Base-by-base conservation (phyloP, 371 early-diverging fungal species). In the Mortierella sp. region DNA sequence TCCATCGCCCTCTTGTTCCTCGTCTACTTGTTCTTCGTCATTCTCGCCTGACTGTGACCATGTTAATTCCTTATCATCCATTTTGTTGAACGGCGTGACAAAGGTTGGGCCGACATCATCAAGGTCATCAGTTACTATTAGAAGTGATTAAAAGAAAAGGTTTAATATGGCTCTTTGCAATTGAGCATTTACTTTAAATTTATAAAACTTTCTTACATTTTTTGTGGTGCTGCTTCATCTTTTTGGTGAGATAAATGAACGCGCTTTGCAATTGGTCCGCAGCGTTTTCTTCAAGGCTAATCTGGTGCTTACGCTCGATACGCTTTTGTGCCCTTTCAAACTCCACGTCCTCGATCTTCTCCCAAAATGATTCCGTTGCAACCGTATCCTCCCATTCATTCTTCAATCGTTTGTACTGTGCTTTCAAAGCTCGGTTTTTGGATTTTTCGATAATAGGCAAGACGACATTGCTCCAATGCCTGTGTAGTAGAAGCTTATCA, bases 401-500 rank as follows among this genome's bases (percentile, higher is more conserved):
- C 32, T 58, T 58, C 33, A 67, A 19, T 28, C 67, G 32, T n/a
- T 67, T 67, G 32, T 58, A 45, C 59, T 67, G 48, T 32, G 50
- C 47, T 33, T 59, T 58, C 3, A 59, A 53, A 41, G 24, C 40
- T 58, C 33, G 41, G 21, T 67, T 21, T 57, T 59, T 45, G 47
- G 40, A 58, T 16, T 67, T 58, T n/a, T 67, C 67, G 43, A 67
- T 45, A 32, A 58, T 67, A 32, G 67, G 67, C 43, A 67, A 21
- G 16, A 67, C 45, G 58, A 32, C 67, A 58, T 58, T 58, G 19
- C 24, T 45, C 59, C 58, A 58, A 45, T 58, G 67, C 28, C 32
- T 43, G 48, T 67, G 67, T 32, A 67, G 38, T 22, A 48, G 22
- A 32, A 40, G 48, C 32, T 21, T 57, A 16, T 67, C 48, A 36